Percentiles rank a stretch among this genome's conserved stretches.
phyloP scores from a whole-genome alignment of 192 early-diverging fungal species.

The Chytriomyces sp. region DNA sequence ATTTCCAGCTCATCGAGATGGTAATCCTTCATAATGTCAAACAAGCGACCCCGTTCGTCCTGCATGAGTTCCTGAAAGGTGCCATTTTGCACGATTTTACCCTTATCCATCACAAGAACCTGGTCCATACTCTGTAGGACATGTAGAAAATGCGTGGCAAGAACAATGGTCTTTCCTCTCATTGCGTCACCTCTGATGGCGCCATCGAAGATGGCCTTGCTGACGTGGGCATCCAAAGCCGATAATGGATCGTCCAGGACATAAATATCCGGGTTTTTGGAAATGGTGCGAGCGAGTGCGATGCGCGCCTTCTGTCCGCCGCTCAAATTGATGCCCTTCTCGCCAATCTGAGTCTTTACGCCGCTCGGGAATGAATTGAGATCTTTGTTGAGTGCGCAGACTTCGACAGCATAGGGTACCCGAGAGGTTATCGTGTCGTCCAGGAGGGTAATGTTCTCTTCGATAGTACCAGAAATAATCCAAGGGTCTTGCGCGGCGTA shows the following conservation, averaged over 20 bases:
- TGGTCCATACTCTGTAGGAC: conserved; percentile 31
- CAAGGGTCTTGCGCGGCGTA: conserved; percentile 43
- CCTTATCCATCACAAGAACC: conserved; percentile 41
- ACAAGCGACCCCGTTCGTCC: conserved; percentile 7
- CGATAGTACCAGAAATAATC: conserved; percentile 57
- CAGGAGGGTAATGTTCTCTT: conserved; percentile 66
- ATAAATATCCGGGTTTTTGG: conserved; percentile 63
- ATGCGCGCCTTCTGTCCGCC: conserved; percentile 87
- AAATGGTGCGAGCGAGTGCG: conserved; percentile 59
- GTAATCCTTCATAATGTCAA: conserved; percentile 38
- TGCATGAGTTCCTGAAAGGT: conserved; percentile 37
- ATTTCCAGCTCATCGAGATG: conserved; percentile 33
- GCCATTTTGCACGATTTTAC: conserved; percentile 42
- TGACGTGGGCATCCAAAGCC: conserved; percentile 56
- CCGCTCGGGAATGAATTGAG: conserved; percentile 72
- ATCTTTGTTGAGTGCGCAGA: conserved; percentile 74
- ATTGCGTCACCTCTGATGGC: conserved; percentile 50
- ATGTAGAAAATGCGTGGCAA: conserved; percentile 48
- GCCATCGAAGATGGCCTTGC: conserved; percentile 63
- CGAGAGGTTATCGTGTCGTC: not conserved
- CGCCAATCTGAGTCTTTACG: conserved; percentile 87
- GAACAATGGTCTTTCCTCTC: conserved; percentile 32
- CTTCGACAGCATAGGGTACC: conserved; percentile 53
- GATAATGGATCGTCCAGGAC: conserved; percentile 64
- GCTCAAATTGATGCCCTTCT: conserved; percentile 85